These are phyloP conservation scores for Fusarium miscanthi DNA, from an alignment of 2,329 filamentous ascomycete species.

Conservation along the genomic window DNA sequence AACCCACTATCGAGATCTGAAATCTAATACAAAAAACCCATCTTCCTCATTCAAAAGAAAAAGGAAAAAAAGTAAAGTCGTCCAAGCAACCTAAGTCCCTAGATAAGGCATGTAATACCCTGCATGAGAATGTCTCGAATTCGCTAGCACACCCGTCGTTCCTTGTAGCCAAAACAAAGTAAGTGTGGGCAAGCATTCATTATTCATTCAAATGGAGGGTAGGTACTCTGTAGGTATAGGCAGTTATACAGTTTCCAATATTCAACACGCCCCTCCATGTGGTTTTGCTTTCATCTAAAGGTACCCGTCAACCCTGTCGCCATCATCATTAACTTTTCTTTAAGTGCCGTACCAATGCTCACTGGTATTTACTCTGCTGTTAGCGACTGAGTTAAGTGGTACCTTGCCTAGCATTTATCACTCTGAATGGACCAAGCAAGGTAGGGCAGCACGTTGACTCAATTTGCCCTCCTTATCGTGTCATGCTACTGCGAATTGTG, in stretches of 20 bases:
- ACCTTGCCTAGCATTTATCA: neutral
- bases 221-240: neutral
- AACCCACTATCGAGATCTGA: neutral
- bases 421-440: neutral
- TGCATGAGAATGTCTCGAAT: slow-evolving; percentile 17
- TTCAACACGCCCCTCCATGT: slow-evolving; percentile 5
- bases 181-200: neutral
- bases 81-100: neutral
- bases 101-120: slow-evolving; percentile 1
- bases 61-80: neutral
- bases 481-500: neutral
- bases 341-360: neutral
- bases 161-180: slow-evolving; percentile 27
- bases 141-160: slow-evolving; percentile 15
- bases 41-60: neutral
- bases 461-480: neutral
- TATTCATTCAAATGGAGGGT: neutral
- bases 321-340: neutral
- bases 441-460: neutral
- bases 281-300: neutral
- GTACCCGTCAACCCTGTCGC: neutral
- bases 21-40: neutral
- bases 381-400: neutral
- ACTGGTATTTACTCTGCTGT: neutral
- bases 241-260: neutral